phyloP scores from a whole-genome alignment of 306 rosid genomes.

The Chamaecrista fasciculata region DNA sequence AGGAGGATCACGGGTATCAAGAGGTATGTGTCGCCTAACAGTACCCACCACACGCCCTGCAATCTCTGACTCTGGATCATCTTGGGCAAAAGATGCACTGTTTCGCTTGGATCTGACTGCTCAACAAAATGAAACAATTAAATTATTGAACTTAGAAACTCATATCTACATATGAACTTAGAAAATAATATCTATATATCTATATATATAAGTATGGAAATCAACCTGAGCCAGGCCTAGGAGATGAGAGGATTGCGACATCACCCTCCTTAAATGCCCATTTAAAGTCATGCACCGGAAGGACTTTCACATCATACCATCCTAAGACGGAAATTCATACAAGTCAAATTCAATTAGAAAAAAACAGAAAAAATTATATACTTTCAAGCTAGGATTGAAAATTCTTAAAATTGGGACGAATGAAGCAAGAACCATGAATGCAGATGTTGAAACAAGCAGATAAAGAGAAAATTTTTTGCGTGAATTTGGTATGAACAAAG shows the following conservation, averaged over 20 bases:
- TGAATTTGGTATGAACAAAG: neutral
- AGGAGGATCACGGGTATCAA: constrained; percentile 88
- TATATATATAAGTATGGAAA: constrained; percentile 32
- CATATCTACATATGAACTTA: too few relatives aligned
- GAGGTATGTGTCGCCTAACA: constrained; percentile 78
- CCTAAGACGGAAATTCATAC: constrained; percentile 46
- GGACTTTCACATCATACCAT: constrained; percentile 91
- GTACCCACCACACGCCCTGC: constrained; percentile 92
- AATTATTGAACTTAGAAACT: neutral
- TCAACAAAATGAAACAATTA: constrained; percentile 34
- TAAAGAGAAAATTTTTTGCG: constrained; percentile 20
- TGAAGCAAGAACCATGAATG: neutral
- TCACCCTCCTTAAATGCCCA: constrained; percentile 99
- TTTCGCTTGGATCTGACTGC: constrained; percentile 71
- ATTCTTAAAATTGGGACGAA: too few relatives aligned
- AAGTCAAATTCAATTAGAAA: constrained; percentile 22
- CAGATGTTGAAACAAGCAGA: constrained; percentile 1
- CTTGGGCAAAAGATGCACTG: constrained; percentile 51
- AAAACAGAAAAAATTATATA: neutral
- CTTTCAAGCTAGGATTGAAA: too few relatives aligned
- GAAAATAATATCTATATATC: too few relatives aligned
- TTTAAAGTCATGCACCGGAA: constrained; percentile 79
- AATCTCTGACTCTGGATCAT: constrained; percentile 67
- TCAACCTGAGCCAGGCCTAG: constrained; percentile 93
- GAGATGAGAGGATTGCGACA: constrained; percentile 89